Evolutionary conservation across 2,329 filamentous ascomycete species (phyloP).

Genomic region (Talaromyces sp.): DNA sequence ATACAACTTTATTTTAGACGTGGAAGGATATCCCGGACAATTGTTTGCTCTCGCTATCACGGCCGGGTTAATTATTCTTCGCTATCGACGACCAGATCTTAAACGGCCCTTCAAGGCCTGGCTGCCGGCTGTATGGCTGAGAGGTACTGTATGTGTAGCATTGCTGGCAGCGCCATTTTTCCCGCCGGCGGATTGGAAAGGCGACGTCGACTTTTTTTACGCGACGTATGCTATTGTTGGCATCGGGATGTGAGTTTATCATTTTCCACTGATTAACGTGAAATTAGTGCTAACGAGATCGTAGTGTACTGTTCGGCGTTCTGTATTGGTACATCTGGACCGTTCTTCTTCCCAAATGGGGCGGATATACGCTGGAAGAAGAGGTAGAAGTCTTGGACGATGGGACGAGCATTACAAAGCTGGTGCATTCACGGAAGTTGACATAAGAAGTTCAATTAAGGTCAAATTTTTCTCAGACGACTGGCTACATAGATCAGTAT

Average conservation of each 20-base stretch:
- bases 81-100: slow-evolving; percentile 55
- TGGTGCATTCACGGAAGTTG: slow-evolving; percentile 33
- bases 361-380: slow-evolving; percentile 60
- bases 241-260: slow-evolving; percentile 36
- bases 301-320: slow-evolving; percentile 53
- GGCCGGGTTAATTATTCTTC: slow-evolving; percentile 56
- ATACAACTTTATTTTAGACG: slow-evolving; percentile 68
- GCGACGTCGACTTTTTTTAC: slow-evolving; percentile 45
- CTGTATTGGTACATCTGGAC: slow-evolving; percentile 68
- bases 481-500: neutral
- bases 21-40: slow-evolving; percentile 64
- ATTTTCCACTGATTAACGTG: too few relatives aligned
- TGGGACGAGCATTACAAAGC: slow-evolving; percentile 61
- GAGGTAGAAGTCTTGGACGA: slow-evolving; percentile 56
- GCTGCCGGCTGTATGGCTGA: slow-evolving; percentile 54
- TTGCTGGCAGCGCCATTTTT: slow-evolving; percentile 60
- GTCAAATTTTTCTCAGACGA: too few relatives aligned
- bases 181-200: slow-evolving; percentile 47
- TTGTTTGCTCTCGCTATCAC: slow-evolving; percentile 56
- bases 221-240: slow-evolving; percentile 51
- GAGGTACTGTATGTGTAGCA: slow-evolving; percentile 49
- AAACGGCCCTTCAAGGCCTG: slow-evolving; percentile 62
- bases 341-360: slow-evolving; percentile 53
- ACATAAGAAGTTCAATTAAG: neutral
- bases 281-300: slow-evolving; percentile 6